Conservation (phyloP, 139 green algal species). For the Eudorina sp. region DNA sequence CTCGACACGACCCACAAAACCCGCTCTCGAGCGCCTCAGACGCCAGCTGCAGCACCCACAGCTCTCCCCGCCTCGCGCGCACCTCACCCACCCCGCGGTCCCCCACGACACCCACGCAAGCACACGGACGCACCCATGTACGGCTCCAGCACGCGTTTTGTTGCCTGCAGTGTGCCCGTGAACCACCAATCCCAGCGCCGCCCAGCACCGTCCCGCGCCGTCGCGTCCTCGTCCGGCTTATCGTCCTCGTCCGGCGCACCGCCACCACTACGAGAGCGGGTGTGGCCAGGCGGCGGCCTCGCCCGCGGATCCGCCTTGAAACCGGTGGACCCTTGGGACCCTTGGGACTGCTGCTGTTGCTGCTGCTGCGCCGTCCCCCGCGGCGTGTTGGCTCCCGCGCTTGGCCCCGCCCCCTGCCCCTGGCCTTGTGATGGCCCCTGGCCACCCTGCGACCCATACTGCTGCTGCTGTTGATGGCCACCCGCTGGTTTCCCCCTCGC, state of each 20-base stretch:
- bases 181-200: slow-evolving; percentile 41
- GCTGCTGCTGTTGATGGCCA: neutral
- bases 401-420: neutral
- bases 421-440: neutral
- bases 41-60: no score
- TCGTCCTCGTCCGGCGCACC: neutral
- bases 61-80: no score
- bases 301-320: slow-evolving; percentile 25
- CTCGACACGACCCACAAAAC: no score
- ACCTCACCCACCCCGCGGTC: no score
- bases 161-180: neutral
- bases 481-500: neutral
- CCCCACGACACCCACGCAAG: neutral
- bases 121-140: neutral
- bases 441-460: neutral
- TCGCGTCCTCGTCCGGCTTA: neutral
- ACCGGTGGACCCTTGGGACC: neutral
- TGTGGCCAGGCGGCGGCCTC: neutral
- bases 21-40: no score
- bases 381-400: neutral
- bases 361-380: neutral
- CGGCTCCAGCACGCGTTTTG: neutral
- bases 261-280: neutral
- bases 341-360: neutral
- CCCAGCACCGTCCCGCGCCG: neutral